These are phyloP conservation scores for Pyrenula massariospora DNA, from an alignment of 495 filamentous ascomycete species.

Conservation along the genomic window DNA sequence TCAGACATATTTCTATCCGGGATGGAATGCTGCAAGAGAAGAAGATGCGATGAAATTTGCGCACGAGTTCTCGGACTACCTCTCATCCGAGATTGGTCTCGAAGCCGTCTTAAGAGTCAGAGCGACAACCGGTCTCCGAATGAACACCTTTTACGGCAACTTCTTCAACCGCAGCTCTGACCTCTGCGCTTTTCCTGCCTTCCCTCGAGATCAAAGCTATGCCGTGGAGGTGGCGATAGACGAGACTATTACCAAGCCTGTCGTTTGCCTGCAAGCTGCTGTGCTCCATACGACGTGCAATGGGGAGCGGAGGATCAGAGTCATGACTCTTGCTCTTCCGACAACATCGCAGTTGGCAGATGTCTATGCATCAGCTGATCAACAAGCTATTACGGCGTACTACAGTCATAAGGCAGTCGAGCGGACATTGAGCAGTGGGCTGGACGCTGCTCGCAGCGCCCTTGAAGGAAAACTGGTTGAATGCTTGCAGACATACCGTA, in stretches of 20 bases:
- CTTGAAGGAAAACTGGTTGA: conserved; percentile 87
- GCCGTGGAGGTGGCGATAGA: conserved; percentile 99
- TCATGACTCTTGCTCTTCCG: conserved; percentile 85
- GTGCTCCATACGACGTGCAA: conserved; percentile 98
- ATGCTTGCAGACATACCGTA: conserved; percentile 86
- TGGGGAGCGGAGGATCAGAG: conserved; percentile 85
- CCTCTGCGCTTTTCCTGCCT: conserved; percentile 93
- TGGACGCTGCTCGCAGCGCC: conserved; percentile 83
- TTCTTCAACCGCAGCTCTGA: conserved; percentile 98
- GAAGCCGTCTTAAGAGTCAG: conserved; percentile 93
- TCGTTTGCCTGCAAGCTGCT: conserved; percentile 91
- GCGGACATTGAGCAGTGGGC: conserved; percentile 67
- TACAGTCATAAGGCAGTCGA: conserved; percentile 98
- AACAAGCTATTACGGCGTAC: conserved; percentile 82
- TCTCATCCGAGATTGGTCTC: conserved; percentile 89
- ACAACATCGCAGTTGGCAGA: conserved; percentile 85
- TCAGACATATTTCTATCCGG: conserved; percentile 97
- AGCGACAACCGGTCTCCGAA: conserved; percentile 86
- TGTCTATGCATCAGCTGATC: conserved; percentile 89
- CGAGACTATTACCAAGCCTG: conserved; percentile 83
- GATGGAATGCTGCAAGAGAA: conserved; percentile 84
- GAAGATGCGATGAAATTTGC: conserved; percentile 98
- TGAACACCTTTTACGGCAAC: conserved; percentile 98
- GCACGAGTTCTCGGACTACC: conserved; percentile 87
- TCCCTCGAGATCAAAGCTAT: conserved; percentile 93